Evolutionary conservation across 2,329 filamentous ascomycete species (phyloP).

Genomic region (Neoscytalidium dimidiatum): DNA sequence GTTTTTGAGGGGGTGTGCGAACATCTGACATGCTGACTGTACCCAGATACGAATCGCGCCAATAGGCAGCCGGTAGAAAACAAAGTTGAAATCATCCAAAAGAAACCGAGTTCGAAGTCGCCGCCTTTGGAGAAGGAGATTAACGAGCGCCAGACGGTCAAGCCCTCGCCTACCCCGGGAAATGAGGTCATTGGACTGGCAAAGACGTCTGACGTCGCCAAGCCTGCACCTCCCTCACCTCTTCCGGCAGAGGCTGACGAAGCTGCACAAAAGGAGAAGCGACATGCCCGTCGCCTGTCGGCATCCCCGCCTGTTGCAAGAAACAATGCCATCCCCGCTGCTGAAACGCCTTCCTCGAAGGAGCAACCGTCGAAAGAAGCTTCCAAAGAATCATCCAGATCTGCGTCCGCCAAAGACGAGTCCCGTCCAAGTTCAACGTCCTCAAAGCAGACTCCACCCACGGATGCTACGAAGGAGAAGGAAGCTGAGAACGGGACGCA

Average conservation of each 20-base stretch:
- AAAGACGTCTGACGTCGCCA: conserved; percentile 4
- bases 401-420: not conserved
- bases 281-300: conserved; percentile 29
- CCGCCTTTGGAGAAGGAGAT: not conserved
- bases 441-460: not conserved
- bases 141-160: not conserved
- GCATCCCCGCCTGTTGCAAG: conserved; percentile 25
- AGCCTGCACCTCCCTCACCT: conserved; percentile 11
- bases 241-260: not conserved
- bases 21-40: not conserved
- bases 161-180: not conserved
- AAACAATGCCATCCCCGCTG: not conserved
- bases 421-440: not conserved
- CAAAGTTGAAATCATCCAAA: not conserved
- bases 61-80: not conserved
- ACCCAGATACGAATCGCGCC: not conserved
- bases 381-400: not conserved
- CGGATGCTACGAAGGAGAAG: not conserved
- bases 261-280: conserved; percentile 24
- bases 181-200: conserved; percentile 2
- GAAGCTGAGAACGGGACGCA: not conserved
- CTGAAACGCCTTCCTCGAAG: not conserved
- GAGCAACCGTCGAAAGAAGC: not conserved
- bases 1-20: not conserved
- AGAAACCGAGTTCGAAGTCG: not conserved